Evolutionary conservation across 768 basidiomycete species (phyloP).

Genomic region (Hericium alpestre): DNA sequence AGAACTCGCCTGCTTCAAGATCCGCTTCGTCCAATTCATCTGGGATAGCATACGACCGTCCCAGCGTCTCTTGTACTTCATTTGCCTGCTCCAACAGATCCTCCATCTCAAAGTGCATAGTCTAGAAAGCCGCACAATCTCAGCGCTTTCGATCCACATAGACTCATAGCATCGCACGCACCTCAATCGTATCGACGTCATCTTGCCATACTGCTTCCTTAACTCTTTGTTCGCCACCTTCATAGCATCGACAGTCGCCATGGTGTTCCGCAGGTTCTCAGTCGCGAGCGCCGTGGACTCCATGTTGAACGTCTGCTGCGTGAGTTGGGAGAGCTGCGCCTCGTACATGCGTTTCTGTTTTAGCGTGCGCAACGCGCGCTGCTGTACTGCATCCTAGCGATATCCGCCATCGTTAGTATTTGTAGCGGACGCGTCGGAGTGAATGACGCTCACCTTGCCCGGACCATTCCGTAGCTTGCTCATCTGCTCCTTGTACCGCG

Average conservation of each 20-base stretch:
- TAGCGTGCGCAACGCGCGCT: slow-evolving; percentile 84
- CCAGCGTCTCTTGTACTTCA: slow-evolving; percentile 92
- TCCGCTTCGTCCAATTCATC: slow-evolving; percentile 98
- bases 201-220: slow-evolving; percentile 92
- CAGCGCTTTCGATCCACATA: background rate
- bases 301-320: slow-evolving; percentile 98
- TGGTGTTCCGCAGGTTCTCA: slow-evolving; percentile 97
- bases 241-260: slow-evolving; percentile 98
- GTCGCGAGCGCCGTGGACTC: slow-evolving; percentile 91
- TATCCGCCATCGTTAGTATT: background rate
- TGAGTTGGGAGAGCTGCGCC: slow-evolving; percentile 76
- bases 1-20: slow-evolving; percentile 75
- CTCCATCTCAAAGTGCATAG: slow-evolving; percentile 96
- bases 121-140: slow-evolving; percentile 32
- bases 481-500: slow-evolving; percentile 93
- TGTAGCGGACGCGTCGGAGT: background rate
- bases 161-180: slow-evolving; percentile 23
- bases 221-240: slow-evolving; percentile 91
- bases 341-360: slow-evolving; percentile 98
- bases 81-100: slow-evolving; percentile 94
- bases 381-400: slow-evolving; percentile 75
- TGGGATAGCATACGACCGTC: slow-evolving; percentile 89
- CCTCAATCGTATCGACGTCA: slow-evolving; percentile 99
- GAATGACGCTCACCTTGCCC: slow-evolving; percentile 60
- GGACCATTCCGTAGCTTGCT: slow-evolving; percentile 86